These are phyloP conservation scores for Alternaria metachromatica DNA, from an alignment of 2,329 filamentous ascomycete species.

Conservation along the genomic window DNA sequence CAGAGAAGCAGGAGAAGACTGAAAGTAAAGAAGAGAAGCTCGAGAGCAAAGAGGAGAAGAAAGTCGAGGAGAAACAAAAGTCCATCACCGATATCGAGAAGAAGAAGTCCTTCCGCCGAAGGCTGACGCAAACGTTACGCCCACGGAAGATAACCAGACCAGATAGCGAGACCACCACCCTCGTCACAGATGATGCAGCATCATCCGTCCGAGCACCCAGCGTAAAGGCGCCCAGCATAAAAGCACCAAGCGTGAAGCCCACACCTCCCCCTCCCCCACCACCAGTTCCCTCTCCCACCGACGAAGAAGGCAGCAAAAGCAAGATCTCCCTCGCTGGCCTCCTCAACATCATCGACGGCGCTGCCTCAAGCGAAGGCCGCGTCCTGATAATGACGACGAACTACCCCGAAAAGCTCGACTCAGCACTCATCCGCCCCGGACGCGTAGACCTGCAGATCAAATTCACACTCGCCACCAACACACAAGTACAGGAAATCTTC, in stretches of 20 bases:
- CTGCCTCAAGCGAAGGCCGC: conserved; percentile 73
- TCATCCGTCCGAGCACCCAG: not conserved
- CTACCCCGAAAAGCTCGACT: conserved; percentile 39
- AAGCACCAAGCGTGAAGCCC: not conserved
- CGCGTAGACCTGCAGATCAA: conserved; percentile 60
- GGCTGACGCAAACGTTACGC: not conserved
- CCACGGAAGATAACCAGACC: not conserved
- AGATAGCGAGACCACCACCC: conserved; percentile 6
- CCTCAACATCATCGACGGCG: conserved; percentile 83
- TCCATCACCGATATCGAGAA: not conserved
- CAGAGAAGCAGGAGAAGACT: not conserved
- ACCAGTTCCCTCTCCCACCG: not conserved
- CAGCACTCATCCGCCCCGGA: conserved; percentile 67
- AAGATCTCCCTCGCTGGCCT: conserved; percentile 79
- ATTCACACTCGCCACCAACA: conserved; percentile 23
- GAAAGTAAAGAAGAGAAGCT: not conserved
- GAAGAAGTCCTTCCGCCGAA: conserved; percentile 5
- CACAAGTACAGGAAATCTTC: conserved; percentile 21
- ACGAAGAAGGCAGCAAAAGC: conserved; percentile 11
- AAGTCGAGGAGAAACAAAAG: not conserved
- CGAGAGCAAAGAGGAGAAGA: not conserved
- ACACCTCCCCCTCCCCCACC: not conserved
- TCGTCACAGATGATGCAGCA: not conserved
- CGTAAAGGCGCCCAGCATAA: not conserved
- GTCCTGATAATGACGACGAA: conserved; percentile 42